Percentiles rank a stretch among this genome's conserved stretches.
phyloP scores from a whole-genome alignment of 352 stramenopile species.

The Phytophthora lateralis region DNA sequence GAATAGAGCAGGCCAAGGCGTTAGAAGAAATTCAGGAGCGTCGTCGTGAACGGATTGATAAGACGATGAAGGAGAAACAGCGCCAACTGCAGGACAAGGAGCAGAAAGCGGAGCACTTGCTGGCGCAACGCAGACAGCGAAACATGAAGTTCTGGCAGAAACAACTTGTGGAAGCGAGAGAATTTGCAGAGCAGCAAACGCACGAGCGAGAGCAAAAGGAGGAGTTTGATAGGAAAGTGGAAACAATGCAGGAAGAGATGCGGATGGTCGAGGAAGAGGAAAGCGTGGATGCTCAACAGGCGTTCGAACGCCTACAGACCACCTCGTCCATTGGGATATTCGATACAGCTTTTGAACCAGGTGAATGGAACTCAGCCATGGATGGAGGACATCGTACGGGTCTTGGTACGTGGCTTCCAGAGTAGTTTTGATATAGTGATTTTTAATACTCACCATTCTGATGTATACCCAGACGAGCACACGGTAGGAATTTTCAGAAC shows the following conservation, averaged over 20 bases:
- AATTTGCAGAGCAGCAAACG: slow-evolving; percentile 56
- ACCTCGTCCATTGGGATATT: slow-evolving; percentile 63
- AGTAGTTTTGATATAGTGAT: not conserved
- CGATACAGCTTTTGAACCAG: slow-evolving; percentile 46
- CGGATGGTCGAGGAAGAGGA: slow-evolving; percentile 37
- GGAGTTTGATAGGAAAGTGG: slow-evolving; percentile 34
- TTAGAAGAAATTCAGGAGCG: slow-evolving; percentile 54
- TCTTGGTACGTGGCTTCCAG: slow-evolving; percentile 45
- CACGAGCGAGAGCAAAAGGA: slow-evolving; percentile 26
- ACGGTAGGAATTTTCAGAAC: slow-evolving; percentile 54
- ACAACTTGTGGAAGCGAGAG: slow-evolving; percentile 52
- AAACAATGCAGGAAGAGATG: slow-evolving; percentile 48
- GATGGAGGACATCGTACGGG: slow-evolving; percentile 48
- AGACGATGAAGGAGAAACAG: slow-evolving; percentile 48
- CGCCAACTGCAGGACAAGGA: slow-evolving; percentile 16
- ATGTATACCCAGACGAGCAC: slow-evolving; percentile 48
- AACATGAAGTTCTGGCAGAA: slow-evolving; percentile 79
- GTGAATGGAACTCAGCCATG: slow-evolving; percentile 62
- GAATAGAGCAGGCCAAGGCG: slow-evolving; percentile 34
- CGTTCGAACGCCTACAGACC: slow-evolving; percentile 35
- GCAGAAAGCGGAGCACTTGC: slow-evolving; percentile 8
- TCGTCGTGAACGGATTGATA: slow-evolving; percentile 38
- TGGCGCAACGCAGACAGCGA: slow-evolving; percentile 46
- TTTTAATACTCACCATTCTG: slow-evolving; percentile 1
- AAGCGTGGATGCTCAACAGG: slow-evolving; percentile 19